These are phyloP conservation scores for Phialophora verrucosa DNA, from an alignment of 2,329 filamentous ascomycete species.

Conservation along the genomic window DNA sequence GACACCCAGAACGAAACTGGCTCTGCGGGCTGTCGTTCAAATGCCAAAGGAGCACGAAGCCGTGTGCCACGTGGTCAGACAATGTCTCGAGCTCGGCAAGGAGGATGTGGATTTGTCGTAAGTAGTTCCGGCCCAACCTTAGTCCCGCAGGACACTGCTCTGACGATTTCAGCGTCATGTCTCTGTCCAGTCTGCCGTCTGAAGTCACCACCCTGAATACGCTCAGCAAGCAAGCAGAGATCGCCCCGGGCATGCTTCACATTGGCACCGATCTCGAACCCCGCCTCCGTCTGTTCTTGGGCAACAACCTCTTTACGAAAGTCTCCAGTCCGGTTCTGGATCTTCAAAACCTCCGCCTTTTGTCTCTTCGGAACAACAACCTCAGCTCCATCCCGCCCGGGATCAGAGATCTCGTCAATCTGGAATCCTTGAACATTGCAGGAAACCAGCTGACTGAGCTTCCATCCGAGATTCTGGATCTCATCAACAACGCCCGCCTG, in stretches of 20 bases:
- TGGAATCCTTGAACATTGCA: slow-evolving; percentile 54
- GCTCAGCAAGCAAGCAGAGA: slow-evolving; percentile 37
- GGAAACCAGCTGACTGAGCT: slow-evolving; percentile 51
- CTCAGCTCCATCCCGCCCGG: slow-evolving; percentile 49
- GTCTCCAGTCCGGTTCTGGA: slow-evolving; percentile 52
- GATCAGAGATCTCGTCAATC: slow-evolving; percentile 49
- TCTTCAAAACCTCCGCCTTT: slow-evolving; percentile 48
- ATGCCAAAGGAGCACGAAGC: slow-evolving; percentile 42
- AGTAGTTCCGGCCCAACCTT: slow-evolving; percentile 27
- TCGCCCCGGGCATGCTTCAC: slow-evolving; percentile 36
- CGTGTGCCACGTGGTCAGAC: slow-evolving; percentile 47
- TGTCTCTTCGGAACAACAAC: slow-evolving; percentile 55
- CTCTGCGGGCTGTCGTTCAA: not conserved
- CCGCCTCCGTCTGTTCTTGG: slow-evolving; percentile 51
- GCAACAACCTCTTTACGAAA: slow-evolving; percentile 48
- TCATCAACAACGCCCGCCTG: slow-evolving; percentile 42
- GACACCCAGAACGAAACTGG: slow-evolving; percentile 18
- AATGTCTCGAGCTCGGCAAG: slow-evolving; percentile 51
- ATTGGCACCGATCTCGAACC: slow-evolving; percentile 44
- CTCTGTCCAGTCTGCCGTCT: slow-evolving; percentile 27
- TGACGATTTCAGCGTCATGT: slow-evolving; percentile 23
- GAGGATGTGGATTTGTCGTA: slow-evolving; percentile 55
- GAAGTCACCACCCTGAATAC: slow-evolving; percentile 31
- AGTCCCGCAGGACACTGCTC: not conserved
- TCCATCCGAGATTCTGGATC: slow-evolving; percentile 53